phyloP scores from a whole-genome alignment of 2,329 filamentous ascomycete species.

The Fusarium marasasianum region DNA sequence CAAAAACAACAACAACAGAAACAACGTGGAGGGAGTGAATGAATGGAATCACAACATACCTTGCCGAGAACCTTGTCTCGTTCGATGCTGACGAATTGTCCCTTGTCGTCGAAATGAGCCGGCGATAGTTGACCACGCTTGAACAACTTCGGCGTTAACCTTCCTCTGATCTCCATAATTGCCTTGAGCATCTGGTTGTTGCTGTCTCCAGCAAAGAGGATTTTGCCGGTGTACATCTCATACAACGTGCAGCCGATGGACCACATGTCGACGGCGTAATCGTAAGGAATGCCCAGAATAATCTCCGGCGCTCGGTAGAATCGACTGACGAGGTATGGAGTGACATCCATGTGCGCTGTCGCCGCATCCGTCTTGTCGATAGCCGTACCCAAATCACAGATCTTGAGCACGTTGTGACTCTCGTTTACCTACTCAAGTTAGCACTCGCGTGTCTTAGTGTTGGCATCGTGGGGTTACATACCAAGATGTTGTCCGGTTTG shows the following conservation, averaged over 20 bases:
- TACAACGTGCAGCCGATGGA: constrained; percentile 97
- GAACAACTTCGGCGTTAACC: constrained; percentile 88
- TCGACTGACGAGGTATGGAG: constrained; percentile 93
- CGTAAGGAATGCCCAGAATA: constrained; percentile 95
- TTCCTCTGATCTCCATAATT: constrained; percentile 96
- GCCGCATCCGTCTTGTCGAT: constrained; percentile 84
- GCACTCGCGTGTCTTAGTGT: not conserved
- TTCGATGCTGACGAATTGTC: constrained; percentile 86
- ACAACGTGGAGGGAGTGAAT: constrained; percentile 31
- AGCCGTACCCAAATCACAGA: constrained; percentile 96
- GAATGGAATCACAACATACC: constrained; percentile 57
- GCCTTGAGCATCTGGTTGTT: constrained; percentile 98
- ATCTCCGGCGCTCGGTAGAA: constrained; percentile 98
- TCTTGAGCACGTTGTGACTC: constrained; percentile 83
- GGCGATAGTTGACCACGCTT: constrained; percentile 80
- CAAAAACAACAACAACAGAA: constrained; percentile 21
- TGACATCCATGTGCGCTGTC: constrained; percentile 81
- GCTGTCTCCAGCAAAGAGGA: constrained; percentile 91
- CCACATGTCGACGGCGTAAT: constrained; percentile 97
- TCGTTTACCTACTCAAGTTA: constrained; percentile 72
- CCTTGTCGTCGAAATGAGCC: constrained; percentile 84
- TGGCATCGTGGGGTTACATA: constrained; percentile 47
- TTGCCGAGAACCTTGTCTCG: constrained; percentile 88
- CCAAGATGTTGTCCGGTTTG: constrained; percentile 97
- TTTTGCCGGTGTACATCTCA: constrained; percentile 97